These are phyloP conservation scores for Leptographium lundbergii DNA, from an alignment of 2,329 filamentous ascomycete genomes.

Conservation along the genomic window DNA sequence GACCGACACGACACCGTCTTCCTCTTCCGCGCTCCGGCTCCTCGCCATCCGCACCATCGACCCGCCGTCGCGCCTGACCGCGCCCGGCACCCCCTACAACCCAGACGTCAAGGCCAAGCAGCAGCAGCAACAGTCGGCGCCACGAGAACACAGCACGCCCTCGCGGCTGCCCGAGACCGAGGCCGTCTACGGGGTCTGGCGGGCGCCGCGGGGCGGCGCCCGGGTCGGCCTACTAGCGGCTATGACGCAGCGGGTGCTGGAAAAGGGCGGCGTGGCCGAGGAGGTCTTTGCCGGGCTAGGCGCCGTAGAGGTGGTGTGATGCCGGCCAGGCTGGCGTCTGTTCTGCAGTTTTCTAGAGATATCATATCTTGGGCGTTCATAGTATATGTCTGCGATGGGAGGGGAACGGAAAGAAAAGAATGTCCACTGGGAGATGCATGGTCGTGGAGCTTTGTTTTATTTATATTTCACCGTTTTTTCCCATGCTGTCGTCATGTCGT, in stretches of 20 bases:
- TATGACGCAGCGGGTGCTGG: constrained; percentile 66
- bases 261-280: constrained; percentile 67
- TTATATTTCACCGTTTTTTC: too few relatives aligned
- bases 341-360: too few relatives aligned
- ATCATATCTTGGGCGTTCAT: too few relatives aligned
- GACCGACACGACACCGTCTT: constrained; percentile 11
- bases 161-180: constrained; percentile 34
- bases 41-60: constrained; percentile 62
- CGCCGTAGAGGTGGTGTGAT: constrained; percentile 52
- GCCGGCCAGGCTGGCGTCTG: too few relatives aligned
- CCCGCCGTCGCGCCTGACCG: constrained; percentile 59
- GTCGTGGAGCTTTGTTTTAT: too few relatives aligned
- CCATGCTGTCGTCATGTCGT: too few relatives aligned
- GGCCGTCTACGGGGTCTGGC: constrained; percentile 66
- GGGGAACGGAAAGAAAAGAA: too few relatives aligned
- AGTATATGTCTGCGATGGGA: too few relatives aligned
- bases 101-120: constrained; percentile 34
- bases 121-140: constrained; percentile 21
- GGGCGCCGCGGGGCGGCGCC: constrained; percentile 69
- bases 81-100: constrained; percentile 54
- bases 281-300: constrained; percentile 77
- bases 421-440: too few relatives aligned
- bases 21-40: constrained; percentile 38
- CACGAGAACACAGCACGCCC: constrained; percentile 10
- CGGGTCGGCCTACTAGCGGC: constrained; percentile 59